phyloP scores from a whole-genome alignment of 2,329 filamentous ascomycete genomes.

The Penicillium sp. region DNA sequence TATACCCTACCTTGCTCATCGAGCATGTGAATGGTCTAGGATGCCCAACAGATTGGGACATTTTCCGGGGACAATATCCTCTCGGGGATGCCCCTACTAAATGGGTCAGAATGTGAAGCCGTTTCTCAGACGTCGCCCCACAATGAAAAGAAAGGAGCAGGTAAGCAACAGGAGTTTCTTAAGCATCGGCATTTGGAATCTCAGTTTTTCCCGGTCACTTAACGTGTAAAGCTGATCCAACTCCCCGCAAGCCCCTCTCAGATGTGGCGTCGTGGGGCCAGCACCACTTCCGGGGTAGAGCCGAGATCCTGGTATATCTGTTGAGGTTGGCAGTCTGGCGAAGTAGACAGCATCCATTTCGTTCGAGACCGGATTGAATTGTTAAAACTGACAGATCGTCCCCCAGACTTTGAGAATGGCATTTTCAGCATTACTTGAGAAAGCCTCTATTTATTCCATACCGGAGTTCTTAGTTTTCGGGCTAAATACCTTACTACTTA shows the following conservation, averaged over 20 bases:
- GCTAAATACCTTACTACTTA: not conserved
- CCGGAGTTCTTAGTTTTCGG: not conserved
- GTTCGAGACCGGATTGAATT: too few relatives aligned
- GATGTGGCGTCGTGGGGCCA: constrained; percentile 10
- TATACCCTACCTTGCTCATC: too few relatives aligned
- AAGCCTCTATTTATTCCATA: not conserved
- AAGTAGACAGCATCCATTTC: too few relatives aligned
- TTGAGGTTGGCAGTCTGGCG: not conserved
- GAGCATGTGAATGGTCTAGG: too few relatives aligned
- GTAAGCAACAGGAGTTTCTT: too few relatives aligned
- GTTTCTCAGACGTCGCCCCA: too few relatives aligned
- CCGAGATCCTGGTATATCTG: not conserved
- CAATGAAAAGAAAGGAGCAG: too few relatives aligned
- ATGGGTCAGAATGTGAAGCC: too few relatives aligned
- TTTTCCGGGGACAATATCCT: not conserved
- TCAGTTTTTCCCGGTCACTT: too few relatives aligned
- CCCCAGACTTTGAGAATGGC: not conserved
- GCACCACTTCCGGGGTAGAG: not conserved
- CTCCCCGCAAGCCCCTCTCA: constrained; percentile 6
- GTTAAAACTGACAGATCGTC: too few relatives aligned
- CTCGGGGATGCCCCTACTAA: too few relatives aligned
- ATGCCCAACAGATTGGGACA: not conserved
- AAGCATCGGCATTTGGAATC: too few relatives aligned
- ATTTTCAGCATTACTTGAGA: not conserved
- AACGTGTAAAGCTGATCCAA: not conserved